These are phyloP conservation scores for Kwoniella sp. DNA, from an alignment of 768 basidiomycete species.

Conservation along the genomic window DNA sequence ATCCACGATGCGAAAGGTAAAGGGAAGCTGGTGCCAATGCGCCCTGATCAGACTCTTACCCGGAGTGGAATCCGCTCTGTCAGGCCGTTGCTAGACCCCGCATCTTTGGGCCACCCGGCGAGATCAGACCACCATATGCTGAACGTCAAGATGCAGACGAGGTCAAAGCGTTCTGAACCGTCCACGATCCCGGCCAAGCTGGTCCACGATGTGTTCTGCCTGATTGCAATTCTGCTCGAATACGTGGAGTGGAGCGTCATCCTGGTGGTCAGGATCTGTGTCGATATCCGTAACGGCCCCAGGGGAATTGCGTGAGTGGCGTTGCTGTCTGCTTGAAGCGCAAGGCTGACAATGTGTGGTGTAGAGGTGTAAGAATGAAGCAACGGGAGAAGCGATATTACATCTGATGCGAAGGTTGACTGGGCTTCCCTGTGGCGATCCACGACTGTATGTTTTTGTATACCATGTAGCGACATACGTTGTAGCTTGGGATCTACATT, in stretches of 20 bases:
- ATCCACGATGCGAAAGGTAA: background rate
- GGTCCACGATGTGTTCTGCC: conserved; percentile 33
- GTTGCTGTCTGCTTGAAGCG: no score
- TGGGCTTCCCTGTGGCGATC: no score
- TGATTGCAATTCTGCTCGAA: conserved; percentile 24
- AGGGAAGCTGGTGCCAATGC: background rate
- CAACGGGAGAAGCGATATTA: conserved; percentile 11
- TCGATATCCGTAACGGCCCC: conserved; percentile 23
- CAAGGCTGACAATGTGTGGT: background rate
- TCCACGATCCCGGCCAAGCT: conserved; percentile 30
- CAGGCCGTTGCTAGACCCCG: background rate
- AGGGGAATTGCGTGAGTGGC: conserved; percentile 27
- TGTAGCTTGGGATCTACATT: no score
- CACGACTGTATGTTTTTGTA: no score
- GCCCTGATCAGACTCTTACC: conserved; percentile 6
- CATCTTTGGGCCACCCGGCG: background rate
- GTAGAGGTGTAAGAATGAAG: conserved; percentile 7
- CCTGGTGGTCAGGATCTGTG: conserved; percentile 16
- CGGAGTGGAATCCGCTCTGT: background rate
- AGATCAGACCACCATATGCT: no score
- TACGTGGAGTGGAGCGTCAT: conserved; percentile 27
- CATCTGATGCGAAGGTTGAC: no score
- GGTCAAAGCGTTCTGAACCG: conserved; percentile 13
- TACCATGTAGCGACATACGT: no score
- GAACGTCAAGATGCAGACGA: background rate